Evolutionary conservation across 352 stramenopile genomes (phyloP).

Genomic region (Globisporangium barbulae): DNA sequence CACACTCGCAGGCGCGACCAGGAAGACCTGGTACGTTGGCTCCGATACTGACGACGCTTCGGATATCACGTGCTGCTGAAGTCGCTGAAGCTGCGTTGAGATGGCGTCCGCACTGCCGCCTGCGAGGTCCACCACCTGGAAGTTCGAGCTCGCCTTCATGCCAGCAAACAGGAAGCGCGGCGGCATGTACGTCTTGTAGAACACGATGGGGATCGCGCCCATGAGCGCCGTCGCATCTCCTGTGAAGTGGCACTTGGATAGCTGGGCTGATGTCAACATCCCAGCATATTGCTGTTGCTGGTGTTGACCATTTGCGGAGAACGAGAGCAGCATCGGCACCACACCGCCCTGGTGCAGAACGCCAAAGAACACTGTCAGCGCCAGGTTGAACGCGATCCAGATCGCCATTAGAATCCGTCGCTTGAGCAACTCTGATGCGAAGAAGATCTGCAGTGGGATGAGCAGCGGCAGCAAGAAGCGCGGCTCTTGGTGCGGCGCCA

Average conservation of each 20-base stretch:
- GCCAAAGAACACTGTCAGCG: constrained; percentile 60
- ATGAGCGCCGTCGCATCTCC: constrained; percentile 12
- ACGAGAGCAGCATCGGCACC: constrained; percentile 49
- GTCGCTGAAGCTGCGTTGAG: constrained; percentile 9
- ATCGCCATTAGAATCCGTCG: constrained; percentile 14
- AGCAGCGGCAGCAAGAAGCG: constrained; percentile 89
- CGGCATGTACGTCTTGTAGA: constrained; percentile 81
- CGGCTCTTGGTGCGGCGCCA: constrained; percentile 93
- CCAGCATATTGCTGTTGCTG: too few relatives aligned
- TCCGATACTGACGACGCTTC: background rate
- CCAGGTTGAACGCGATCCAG: constrained; percentile 56
- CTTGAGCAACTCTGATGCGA: constrained; percentile 10
- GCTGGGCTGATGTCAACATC: too few relatives aligned
- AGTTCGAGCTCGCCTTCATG: constrained; percentile 14
- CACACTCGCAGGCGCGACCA: constrained; percentile 48
- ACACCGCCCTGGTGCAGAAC: constrained; percentile 71
- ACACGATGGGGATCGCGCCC: constrained; percentile 37
- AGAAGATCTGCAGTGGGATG: constrained; percentile 79
- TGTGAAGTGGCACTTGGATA: background rate
- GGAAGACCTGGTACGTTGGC: constrained; percentile 18
- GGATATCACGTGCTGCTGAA: background rate
- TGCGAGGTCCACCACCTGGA: constrained; percentile 54
- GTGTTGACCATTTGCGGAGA: constrained; percentile 21
- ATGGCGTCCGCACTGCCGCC: constrained; percentile 18
- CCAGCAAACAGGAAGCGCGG: constrained; percentile 66